Evolutionary conservation across 441 rosid genomes (phyloP).

Genomic region (Gossypium lobatum): DNA sequence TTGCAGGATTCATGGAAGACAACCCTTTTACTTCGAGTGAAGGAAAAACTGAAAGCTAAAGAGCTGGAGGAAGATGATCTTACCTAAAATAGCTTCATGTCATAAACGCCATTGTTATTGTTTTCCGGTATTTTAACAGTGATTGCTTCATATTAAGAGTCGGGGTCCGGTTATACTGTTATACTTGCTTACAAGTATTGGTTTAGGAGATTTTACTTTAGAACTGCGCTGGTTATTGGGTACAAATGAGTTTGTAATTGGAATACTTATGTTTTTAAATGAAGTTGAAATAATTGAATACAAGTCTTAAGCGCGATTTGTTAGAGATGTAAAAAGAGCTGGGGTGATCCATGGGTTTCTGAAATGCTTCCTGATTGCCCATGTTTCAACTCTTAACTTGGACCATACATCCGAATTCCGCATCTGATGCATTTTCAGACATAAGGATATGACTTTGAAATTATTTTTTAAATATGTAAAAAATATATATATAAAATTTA

Average conservation of each 20-base stretch:
- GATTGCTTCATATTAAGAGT: background rate
- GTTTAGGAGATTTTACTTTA: background rate
- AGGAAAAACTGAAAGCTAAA: slow-evolving; percentile 92
- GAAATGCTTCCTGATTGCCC: too few relatives aligned
- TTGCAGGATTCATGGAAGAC: slow-evolving; percentile 96
- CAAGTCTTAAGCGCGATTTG: background rate
- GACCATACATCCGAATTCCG: too few relatives aligned
- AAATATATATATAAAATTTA: too few relatives aligned
- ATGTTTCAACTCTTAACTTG: background rate
- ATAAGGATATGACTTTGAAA: too few relatives aligned
- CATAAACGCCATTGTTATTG: background rate
- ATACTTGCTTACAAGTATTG: background rate
- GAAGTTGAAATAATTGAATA: background rate
- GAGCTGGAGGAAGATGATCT: slow-evolving; percentile 96
- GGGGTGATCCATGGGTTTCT: too few relatives aligned
- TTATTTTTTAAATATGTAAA: too few relatives aligned
- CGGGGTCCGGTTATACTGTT: background rate
- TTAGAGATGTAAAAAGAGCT: background rate
- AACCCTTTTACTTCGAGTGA: slow-evolving; percentile 85
- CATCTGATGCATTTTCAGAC: too few relatives aligned
- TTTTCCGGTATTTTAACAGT: slow-evolving; percentile 13
- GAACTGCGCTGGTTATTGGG: background rate
- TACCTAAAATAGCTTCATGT: slow-evolving; percentile 38
- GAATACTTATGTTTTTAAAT: background rate
- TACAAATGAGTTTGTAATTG: background rate